Evolutionary conservation across 345 rosid species (phyloP).

Genomic region (Melastoma malabathricum): DNA sequence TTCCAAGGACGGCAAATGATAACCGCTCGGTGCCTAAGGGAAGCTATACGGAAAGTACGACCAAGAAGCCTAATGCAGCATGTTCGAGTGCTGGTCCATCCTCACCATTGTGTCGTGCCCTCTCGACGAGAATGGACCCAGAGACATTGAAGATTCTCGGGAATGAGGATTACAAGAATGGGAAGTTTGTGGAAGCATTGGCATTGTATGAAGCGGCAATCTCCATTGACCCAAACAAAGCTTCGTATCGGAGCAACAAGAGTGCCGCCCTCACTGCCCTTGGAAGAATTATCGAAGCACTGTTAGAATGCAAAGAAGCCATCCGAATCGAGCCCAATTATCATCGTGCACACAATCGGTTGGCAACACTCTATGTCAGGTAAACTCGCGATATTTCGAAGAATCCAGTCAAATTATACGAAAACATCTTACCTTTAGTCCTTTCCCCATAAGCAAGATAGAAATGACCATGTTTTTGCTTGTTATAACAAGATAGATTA

Average conservation of each 20-base stretch:
- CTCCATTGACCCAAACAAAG: slow-evolving; percentile 44
- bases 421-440: neutral
- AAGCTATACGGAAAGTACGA: slow-evolving; percentile 20
- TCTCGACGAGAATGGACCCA: slow-evolving; percentile 83
- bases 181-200: slow-evolving; percentile 64
- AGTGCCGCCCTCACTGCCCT: slow-evolving; percentile 79
- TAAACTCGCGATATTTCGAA: slow-evolving; percentile 6
- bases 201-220: slow-evolving; percentile 63
- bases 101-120: slow-evolving; percentile 59
- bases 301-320: slow-evolving; percentile 64
- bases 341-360: slow-evolving; percentile 87
- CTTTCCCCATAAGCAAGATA: neutral
- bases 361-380: slow-evolving; percentile 82
- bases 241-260: slow-evolving; percentile 63
- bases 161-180: slow-evolving; percentile 64
- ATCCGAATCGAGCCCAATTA: slow-evolving; percentile 55
- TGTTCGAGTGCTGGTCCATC: slow-evolving; percentile 14
- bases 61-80: slow-evolving; percentile 36
- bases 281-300: slow-evolving; percentile 64
- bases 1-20: slow-evolving; percentile 12
- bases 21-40: slow-evolving; percentile 9
- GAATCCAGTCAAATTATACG: neutral
- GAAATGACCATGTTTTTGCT: neutral
- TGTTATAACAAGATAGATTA: slow-evolving; percentile 27
- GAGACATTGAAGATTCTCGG: slow-evolving; percentile 60